phyloP scores from a whole-genome alignment of 192 early-diverging fungal genomes.

The Coemansia sp. region DNA sequence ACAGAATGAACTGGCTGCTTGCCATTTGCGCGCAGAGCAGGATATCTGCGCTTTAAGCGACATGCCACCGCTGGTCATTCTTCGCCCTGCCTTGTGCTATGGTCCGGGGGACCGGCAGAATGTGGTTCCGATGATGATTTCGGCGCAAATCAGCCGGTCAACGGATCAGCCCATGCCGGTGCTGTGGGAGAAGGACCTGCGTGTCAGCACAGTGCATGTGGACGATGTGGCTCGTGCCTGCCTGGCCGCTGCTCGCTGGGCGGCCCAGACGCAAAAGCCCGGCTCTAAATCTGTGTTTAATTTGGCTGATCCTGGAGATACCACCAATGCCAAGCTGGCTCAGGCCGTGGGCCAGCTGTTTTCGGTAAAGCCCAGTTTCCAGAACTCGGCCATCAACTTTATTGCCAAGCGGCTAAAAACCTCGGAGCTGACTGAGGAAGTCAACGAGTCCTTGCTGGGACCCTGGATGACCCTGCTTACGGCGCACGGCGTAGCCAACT shows the following conservation, averaged over 20 bases:
- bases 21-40: conserved; percentile 29
- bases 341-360: conserved; percentile 30
- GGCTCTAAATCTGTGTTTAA: conserved; percentile 63
- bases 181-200: conserved; percentile 88
- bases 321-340: conserved; percentile 59
- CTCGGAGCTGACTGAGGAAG: conserved; percentile 82
- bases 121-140: conserved; percentile 86
- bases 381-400: conserved; percentile 41
- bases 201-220: conserved; percentile 95
- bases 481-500: conserved; percentile 65
- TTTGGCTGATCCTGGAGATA: conserved; percentile 81
- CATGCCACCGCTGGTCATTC: conserved; percentile 69
- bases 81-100: conserved; percentile 87
- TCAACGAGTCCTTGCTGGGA: conserved; percentile 89
- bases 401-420: conserved; percentile 65
- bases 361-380: conserved; percentile 26
- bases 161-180: conserved; percentile 86
- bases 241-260: conserved; percentile 53
- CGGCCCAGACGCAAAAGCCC: background rate
- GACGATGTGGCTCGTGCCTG: conserved; percentile 70
- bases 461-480: conserved; percentile 89
- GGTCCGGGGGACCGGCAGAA: conserved; percentile 68
- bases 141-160: conserved; percentile 83
- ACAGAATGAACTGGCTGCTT: conserved; percentile 14
- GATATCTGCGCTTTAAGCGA: conserved; percentile 31